Conservation (phyloP, 78 protist genomes). For the Dictyostelium capitatum region DNA sequence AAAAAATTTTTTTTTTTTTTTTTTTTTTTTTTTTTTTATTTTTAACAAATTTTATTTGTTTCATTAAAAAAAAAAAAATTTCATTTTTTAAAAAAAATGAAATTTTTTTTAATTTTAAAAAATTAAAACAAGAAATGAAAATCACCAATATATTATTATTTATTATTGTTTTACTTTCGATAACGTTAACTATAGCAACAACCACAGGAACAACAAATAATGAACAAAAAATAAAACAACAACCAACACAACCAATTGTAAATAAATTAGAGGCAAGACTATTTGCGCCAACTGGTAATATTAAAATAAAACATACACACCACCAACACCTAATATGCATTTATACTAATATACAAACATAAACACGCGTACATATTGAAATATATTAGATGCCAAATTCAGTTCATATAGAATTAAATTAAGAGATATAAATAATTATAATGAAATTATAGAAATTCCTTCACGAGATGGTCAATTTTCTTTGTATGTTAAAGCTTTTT, state of each 20-base stretch:
- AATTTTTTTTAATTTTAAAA: too few species aligned
- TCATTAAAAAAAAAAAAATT: neutral
- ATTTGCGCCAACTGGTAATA: neutral
- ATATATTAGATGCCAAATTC: neutral
- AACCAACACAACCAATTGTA: neutral
- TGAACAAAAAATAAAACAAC: neutral
- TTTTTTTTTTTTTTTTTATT: neutral
- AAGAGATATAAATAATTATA: neutral
- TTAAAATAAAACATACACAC: neutral
- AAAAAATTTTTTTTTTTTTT: neutral
- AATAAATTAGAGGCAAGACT: constrained; percentile 14
- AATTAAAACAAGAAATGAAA: neutral
- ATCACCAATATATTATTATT: neutral
- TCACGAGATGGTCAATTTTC: constrained; percentile 31
- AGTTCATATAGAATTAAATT: neutral
- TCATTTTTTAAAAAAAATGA: too few species aligned
- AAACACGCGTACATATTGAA: too few species aligned
- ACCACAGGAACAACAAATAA: neutral
- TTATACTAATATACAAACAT: too few species aligned
- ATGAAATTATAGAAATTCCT: constrained; percentile 28
- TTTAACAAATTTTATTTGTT: neutral
- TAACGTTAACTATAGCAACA: neutral
- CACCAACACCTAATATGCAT: neutral
- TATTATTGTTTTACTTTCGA: neutral
- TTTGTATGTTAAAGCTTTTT: constrained; percentile 18